phyloP scores from a whole-genome alignment of 2,329 filamentous ascomycete species.

The Phaeosphaeria sp. region DNA sequence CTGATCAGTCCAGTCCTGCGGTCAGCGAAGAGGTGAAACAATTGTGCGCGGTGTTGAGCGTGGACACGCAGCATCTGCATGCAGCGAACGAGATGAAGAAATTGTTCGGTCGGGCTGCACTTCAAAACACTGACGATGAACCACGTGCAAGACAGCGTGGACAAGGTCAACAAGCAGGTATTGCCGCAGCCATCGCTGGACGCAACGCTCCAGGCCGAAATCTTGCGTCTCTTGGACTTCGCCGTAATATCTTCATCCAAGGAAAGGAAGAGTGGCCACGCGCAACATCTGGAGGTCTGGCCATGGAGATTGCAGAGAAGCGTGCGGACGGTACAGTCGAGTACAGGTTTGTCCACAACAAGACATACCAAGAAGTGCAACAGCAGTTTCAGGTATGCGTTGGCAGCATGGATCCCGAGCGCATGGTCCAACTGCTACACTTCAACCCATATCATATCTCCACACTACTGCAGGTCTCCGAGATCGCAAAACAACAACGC shows the following conservation, averaged over 20 bases:
- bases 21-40: conserved; percentile 53
- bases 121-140: conserved; percentile 64
- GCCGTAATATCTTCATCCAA: conserved; percentile 83
- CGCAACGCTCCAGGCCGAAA: conserved; percentile 63
- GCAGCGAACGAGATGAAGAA: conserved; percentile 89
- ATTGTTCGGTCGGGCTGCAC: conserved; percentile 70
- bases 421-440: conserved; percentile 77
- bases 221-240: conserved; percentile 73
- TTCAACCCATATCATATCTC: conserved; percentile 89
- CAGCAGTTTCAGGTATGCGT: conserved; percentile 78
- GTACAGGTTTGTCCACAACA: conserved; percentile 80
- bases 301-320: conserved; percentile 74
- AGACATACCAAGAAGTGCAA: conserved; percentile 76
- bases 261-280: conserved; percentile 88
- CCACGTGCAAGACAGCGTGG: conserved; percentile 58
- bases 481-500: conserved; percentile 88
- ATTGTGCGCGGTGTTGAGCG: conserved; percentile 61
- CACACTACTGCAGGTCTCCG: conserved; percentile 90
- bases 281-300: conserved; percentile 78
- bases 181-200: conserved; percentile 64
- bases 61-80: conserved; percentile 78
- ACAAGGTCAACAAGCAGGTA: conserved; percentile 65
- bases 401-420: conserved; percentile 82
- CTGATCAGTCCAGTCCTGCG: conserved; percentile 19
- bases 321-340: conserved; percentile 66